These are phyloP conservation scores for Neonectria ditissima DNA, from an alignment of 2,329 filamentous ascomycete species.

Conservation along the genomic window DNA sequence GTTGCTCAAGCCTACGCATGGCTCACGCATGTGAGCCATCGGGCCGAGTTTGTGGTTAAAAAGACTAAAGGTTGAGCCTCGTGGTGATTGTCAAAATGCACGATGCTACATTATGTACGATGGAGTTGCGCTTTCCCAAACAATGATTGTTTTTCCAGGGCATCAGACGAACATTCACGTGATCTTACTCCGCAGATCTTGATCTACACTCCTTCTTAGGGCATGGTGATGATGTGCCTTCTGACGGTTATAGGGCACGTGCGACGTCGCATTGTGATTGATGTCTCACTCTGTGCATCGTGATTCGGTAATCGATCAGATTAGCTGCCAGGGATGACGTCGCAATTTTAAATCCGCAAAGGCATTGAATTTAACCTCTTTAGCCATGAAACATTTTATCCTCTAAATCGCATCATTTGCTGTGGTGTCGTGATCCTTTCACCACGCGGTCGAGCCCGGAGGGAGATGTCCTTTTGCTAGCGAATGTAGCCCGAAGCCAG, in stretches of 20 bases:
- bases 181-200: not conserved
- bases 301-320: not conserved
- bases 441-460: not conserved
- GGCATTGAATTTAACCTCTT: not conserved
- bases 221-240: not conserved
- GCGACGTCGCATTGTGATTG: not conserved
- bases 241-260: not conserved
- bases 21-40: not conserved
- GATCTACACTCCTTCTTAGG: not conserved
- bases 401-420: not conserved
- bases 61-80: not conserved
- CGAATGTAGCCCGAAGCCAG: not conserved
- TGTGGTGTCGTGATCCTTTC: not conserved
- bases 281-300: not conserved
- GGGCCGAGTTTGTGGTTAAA: not conserved
- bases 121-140: not conserved
- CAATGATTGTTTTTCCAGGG: not conserved
- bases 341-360: not conserved
- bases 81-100: not conserved
- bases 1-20: not conserved
- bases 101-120: not conserved
- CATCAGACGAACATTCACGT: not conserved
- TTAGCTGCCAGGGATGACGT: not conserved
- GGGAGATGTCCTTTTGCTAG: not conserved
- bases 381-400: not conserved